These are phyloP conservation scores for Oryza glaberrima DNA, from an alignment of 176 grass and related monocot genomes.

Conservation along the genomic window DNA sequence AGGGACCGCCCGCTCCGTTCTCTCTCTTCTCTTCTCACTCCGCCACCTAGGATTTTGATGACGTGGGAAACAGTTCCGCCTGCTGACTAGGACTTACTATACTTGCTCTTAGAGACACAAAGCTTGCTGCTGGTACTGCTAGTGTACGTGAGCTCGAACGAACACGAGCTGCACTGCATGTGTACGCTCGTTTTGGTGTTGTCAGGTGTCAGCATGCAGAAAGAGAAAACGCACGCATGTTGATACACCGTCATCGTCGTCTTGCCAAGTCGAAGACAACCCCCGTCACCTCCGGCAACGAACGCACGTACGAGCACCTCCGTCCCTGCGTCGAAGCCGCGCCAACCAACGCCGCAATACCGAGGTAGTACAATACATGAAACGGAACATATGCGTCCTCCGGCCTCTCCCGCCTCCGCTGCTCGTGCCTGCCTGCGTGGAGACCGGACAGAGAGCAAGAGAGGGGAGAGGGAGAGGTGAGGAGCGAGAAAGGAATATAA, in stretches of 20 bases:
- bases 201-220: background rate
- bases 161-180: background rate
- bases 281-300: slow-evolving; percentile 43
- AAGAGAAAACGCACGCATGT: slow-evolving; percentile 7
- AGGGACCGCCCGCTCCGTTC: too few relatives aligned
- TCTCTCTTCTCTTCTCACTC: too few relatives aligned
- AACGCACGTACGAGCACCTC: slow-evolving; percentile 41
- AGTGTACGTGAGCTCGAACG: slow-evolving; percentile 15
- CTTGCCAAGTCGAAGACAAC: slow-evolving; percentile 55
- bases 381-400: too few relatives aligned
- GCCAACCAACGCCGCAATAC: slow-evolving; percentile 70
- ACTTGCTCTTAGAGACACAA: background rate
- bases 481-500: too few relatives aligned
- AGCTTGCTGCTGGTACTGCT: background rate
- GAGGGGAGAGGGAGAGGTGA: too few relatives aligned
- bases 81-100: too few relatives aligned
- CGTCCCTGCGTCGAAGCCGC: slow-evolving; percentile 48
- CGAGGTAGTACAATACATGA: slow-evolving; percentile 48
- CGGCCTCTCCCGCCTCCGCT: too few relatives aligned
- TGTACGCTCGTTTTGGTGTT: background rate
- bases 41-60: too few relatives aligned
- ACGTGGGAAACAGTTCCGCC: too few relatives aligned
- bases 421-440: too few relatives aligned
- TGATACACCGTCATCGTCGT: background rate
- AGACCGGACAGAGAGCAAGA: too few relatives aligned